Evolutionary conservation across 768 basidiomycete species (phyloP).

Genomic region (Dendrothele bispora): DNA sequence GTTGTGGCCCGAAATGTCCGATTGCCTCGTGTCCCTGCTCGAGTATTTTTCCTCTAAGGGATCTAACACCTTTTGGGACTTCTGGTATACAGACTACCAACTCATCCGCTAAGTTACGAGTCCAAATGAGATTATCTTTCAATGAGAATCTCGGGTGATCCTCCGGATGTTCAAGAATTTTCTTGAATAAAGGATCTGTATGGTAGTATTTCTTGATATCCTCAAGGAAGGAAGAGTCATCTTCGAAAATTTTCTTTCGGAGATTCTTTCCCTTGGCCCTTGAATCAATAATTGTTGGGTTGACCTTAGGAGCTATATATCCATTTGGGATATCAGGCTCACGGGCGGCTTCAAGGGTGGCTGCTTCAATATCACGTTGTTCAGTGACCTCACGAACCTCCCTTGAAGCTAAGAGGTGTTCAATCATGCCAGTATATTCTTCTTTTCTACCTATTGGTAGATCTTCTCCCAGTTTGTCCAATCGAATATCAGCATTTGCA

Average conservation of each 20-base stretch:
- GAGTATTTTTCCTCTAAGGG: background rate
- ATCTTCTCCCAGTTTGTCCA: slow-evolving; percentile 9
- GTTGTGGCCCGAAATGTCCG: slow-evolving; percentile 21
- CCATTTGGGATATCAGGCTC: background rate
- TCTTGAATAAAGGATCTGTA: background rate
- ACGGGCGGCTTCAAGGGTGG: background rate
- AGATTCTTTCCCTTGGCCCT: background rate
- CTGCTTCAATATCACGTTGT: background rate
- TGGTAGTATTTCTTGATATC: background rate
- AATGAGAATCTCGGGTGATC: background rate
- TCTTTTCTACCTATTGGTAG: background rate
- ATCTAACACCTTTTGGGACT: background rate
- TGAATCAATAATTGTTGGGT: background rate
- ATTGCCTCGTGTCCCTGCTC: slow-evolving; percentile 5
- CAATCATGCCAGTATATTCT: background rate
- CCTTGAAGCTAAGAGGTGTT: background rate
- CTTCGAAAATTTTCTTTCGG: background rate
- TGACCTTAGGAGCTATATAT: background rate
- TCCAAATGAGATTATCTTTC: background rate
- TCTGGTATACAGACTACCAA: background rate
- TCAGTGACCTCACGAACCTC: background rate
- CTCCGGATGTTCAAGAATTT: background rate
- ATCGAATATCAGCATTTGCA: slow-evolving; percentile 8
- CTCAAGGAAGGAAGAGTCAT: background rate
- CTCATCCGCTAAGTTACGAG: background rate